Evolutionary conservation across 2,329 filamentous ascomycete genomes (phyloP), one percentile per base, ranked within the genome.

Genomic region (Moelleriella libera): DNA sequence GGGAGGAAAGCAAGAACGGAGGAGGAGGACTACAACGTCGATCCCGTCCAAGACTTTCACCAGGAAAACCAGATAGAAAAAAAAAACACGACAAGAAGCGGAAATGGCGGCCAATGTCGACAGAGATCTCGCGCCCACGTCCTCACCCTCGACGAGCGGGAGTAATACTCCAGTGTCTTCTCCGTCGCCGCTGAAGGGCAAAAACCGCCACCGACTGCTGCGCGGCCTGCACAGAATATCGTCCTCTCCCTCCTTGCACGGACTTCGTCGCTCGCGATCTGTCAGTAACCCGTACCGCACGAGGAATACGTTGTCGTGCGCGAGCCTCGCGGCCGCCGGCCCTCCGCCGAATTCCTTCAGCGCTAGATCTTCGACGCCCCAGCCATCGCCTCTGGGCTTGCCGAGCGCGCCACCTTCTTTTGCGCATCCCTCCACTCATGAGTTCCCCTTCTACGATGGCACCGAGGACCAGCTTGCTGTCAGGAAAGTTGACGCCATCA

Each of bases 221-320:
- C 80, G 81, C 52, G 79, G 82, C 32, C 73, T 94, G 45, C 83
- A 90, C 52, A 82, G 86, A 49, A 90, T 94, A 58, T 82, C 85
- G 9, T 94, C 88, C 0, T 87, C 83, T 6, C 82, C 85, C 1
- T 85, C 84, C 12, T 67, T 94, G 45, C 71, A 75, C 41, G 76
- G 76, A 49, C 63, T 80, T 47, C 75, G 79, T 48, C 77, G 83
- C 50, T 69, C 78, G 30, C 74, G 80, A 48, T 82, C 86, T 6
- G 74, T 78, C 49, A 82, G 77, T 57, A 84, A 83, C 57, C 78
- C 82, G 8, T 82, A 88, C 71, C 68, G 79, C 53, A 63, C 60
- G 40, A 63, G 68, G n/a, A 67, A 66, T 43, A 72, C 67, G 43
- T 58, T 78, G 10, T 80, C 76, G 1, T 78, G 74, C 54, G 70